Base-by-base conservation (phyloP, 306 rosid genomes). In the Carpinus viminea region DNA sequence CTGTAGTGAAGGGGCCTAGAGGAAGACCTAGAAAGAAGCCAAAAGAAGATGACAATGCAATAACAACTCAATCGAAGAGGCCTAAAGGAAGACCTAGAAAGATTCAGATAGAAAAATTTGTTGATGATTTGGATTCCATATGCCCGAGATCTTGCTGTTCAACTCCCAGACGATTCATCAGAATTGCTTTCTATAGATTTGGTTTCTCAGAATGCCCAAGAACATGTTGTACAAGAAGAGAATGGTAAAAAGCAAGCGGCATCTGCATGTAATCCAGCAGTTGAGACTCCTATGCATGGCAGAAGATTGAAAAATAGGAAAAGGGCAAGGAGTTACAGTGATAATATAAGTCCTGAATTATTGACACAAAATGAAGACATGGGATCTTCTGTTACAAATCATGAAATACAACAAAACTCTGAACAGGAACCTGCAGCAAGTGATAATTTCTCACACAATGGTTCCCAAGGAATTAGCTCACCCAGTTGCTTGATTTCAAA, bases 1-100 rank as follows among this genome's bases (percentile, higher is more conserved):
- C 83, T 65, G 51, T 68, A 73, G 59, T 83, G 73, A 92, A 88
- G 86, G 87, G 76, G 83, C 90, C 90, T 46, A 88, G 89, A 80
- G 93, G 97, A 88, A 88, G 91, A 79, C 86, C 91, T 56, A 81
- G 86, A 80, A 84, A 79, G 82, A 80, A 78, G 53, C 75, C 83
- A 64, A 68, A 8, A 52, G 81, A 66, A 74, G 56, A 66, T 2
- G 17, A 36, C 38, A 45, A 0, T 15, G 50, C 8, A 7, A 8
- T 16, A 18, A 0, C 72, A 46, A 46, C 20, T 46, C 56, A 46
- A 68, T 45, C 53, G 18, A 73, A 73, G 47, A 76, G 74, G 52
- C 74, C 68, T 16, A 50, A 45, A 52, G 75, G 80, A 68, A 77
- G 92, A 75, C 87, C 90, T 38, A 74, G 72, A 68, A 86, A 86